phyloP scores from a whole-genome alignment of 2,329 filamentous ascomycete species.

The Sporothrix mexicana region DNA sequence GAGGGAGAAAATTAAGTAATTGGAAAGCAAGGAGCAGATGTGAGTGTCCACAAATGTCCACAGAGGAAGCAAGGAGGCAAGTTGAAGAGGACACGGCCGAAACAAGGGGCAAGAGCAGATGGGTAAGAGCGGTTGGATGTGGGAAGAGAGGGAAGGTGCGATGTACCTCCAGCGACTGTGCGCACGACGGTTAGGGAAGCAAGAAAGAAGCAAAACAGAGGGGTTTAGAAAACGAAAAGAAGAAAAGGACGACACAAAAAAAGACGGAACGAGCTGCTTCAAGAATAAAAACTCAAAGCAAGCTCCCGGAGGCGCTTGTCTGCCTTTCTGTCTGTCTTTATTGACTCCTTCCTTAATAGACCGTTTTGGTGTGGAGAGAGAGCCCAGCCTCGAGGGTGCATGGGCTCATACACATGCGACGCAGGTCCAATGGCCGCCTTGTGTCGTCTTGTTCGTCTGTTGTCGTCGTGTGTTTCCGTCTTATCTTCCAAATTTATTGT shows the following conservation, averaged over 20 bases:
- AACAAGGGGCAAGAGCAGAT: conserved; percentile 7
- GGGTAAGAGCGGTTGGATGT: conserved; percentile 2
- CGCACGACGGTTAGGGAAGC: neutral
- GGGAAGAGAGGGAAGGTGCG: neutral
- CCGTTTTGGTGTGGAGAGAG: neutral
- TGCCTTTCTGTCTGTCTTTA: neutral
- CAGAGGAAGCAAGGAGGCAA: conserved; percentile 13
- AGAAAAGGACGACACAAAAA: neutral
- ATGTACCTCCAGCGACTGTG: conserved; percentile 12
- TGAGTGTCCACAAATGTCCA: neutral
- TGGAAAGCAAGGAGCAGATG: neutral
- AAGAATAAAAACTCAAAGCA: neutral
- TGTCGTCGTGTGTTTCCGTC: conserved; percentile 10
- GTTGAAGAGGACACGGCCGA: neutral
- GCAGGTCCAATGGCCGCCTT: conserved; percentile 24
- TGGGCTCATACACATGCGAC: conserved; percentile 31
- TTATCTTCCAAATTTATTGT: neutral
- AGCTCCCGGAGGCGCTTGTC: neutral
- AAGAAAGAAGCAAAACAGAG: conserved; percentile 9
- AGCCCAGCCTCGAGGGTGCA: conserved; percentile 8
- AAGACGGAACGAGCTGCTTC: neutral
- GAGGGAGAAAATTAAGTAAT: neutral
- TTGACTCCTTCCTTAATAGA: neutral
- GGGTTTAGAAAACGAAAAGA: neutral
- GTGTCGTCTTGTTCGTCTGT: conserved; percentile 15